Evolutionary conservation across 495 filamentous ascomycete species (phyloP).

Genomic region (Penicillium diatomitis): DNA sequence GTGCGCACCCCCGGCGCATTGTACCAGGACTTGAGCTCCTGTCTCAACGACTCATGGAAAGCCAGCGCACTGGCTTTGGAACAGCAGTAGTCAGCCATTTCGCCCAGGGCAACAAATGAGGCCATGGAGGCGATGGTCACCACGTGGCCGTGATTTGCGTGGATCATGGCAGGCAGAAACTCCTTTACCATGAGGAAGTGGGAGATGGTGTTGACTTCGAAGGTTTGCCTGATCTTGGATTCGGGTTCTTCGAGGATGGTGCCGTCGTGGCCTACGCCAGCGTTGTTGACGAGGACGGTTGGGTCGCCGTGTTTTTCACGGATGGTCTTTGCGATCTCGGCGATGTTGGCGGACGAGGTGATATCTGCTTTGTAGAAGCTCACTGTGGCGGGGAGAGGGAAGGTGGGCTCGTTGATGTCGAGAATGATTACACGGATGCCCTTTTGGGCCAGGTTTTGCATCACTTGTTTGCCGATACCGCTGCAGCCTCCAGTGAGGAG

Average conservation of each 20-base stretch:
- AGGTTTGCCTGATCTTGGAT: slow-evolving; percentile 38
- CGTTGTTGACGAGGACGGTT: slow-evolving; percentile 54
- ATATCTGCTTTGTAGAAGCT: slow-evolving; percentile 45
- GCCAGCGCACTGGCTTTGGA: slow-evolving; percentile 49
- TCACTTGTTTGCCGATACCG: slow-evolving; percentile 47
- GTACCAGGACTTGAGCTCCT: slow-evolving; percentile 36
- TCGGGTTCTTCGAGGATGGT: slow-evolving; percentile 41
- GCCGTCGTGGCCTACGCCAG: slow-evolving; percentile 40
- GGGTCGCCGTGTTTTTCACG: slow-evolving; percentile 39
- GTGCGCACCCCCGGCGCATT: slow-evolving; percentile 36
- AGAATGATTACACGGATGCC: slow-evolving; percentile 44
- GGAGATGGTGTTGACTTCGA: slow-evolving; percentile 51
- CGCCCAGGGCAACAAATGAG: slow-evolving; percentile 39
- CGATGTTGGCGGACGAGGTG: slow-evolving; percentile 37
- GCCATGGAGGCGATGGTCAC: slow-evolving; percentile 48
- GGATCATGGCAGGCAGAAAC: slow-evolving; percentile 54
- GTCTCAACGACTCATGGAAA: slow-evolving; percentile 42
- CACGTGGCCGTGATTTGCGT: slow-evolving; percentile 51
- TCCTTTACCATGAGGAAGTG: slow-evolving; percentile 50
- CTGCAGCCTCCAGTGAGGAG: slow-evolving; percentile 50
- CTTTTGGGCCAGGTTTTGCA: slow-evolving; percentile 34
- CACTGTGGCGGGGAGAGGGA: slow-evolving; percentile 29
- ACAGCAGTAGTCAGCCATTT: slow-evolving; percentile 45
- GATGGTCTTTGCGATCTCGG: slow-evolving; percentile 34
- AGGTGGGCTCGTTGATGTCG: slow-evolving; percentile 35